These are phyloP conservation scores for Syzygium malaccense DNA, from an alignment of 441 rosid genomes.

Conservation along the genomic window DNA sequence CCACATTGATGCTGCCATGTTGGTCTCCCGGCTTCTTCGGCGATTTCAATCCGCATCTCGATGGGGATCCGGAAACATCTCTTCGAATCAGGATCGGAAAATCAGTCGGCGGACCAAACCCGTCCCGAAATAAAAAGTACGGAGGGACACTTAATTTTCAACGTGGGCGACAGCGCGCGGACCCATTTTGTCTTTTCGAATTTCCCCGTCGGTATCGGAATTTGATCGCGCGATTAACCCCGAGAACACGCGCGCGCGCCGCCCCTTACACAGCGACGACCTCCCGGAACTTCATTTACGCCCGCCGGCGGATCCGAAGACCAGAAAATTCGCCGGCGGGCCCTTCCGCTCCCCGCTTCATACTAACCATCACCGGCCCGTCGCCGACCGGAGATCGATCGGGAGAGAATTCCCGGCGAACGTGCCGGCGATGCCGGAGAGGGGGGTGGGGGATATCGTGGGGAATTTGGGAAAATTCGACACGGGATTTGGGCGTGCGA, in stretches of 20 bases:
- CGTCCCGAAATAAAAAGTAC: background rate
- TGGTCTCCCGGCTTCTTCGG: background rate
- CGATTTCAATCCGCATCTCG: background rate
- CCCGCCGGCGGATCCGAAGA: no score
- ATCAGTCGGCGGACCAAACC: background rate
- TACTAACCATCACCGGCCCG: no score
- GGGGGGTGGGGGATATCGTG: no score
- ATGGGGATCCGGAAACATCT: background rate
- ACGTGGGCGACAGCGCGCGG: background rate
- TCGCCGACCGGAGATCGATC: background rate
- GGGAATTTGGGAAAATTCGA: background rate
- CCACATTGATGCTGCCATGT: background rate
- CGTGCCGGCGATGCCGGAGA: no score
- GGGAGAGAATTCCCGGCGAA: fast-evolving
- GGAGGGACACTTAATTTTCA: background rate
- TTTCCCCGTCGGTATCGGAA: background rate
- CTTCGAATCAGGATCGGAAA: background rate
- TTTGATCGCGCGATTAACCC: fast-evolving
- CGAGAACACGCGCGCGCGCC: background rate
- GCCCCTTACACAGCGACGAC: background rate
- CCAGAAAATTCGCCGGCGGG: no score
- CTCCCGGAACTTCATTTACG: background rate
- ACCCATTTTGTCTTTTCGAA: background rate
- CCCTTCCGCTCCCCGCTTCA: background rate
- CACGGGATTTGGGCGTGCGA: background rate